Percentiles rank a stretch among this genome's conserved stretches.
phyloP scores from a whole-genome alignment of 208 protist genomes.

The Eutreptiella sp. region DNA sequence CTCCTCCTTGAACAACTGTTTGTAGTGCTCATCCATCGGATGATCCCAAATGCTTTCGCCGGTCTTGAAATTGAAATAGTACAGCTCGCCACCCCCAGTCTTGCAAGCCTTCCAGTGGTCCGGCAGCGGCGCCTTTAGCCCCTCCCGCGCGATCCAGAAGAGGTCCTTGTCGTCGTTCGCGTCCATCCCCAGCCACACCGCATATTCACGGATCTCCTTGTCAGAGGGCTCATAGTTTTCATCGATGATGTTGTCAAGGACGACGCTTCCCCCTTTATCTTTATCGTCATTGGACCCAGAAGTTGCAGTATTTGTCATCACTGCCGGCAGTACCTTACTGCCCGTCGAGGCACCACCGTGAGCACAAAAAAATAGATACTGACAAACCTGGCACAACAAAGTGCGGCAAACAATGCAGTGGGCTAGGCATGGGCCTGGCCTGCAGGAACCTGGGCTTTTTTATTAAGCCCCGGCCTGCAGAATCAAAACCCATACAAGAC shows the following conservation, averaged over 20 bases:
- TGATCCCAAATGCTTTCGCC: slow-evolving; percentile 89
- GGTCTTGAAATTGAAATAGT: slow-evolving; percentile 93
- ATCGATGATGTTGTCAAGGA: slow-evolving; percentile 73
- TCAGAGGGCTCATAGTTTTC: slow-evolving; percentile 77
- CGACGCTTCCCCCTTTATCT: too few relatives aligned
- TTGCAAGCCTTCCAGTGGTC: slow-evolving; percentile 86
- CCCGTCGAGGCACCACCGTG: too few relatives aligned
- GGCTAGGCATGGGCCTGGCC: too few relatives aligned
- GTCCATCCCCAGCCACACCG: slow-evolving; percentile 82
- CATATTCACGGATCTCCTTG: slow-evolving; percentile 81
- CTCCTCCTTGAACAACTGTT: slow-evolving; percentile 59
- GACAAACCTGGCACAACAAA: too few relatives aligned
- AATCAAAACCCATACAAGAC: too few relatives aligned
- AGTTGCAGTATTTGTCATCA: too few relatives aligned
- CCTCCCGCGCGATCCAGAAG: slow-evolving; percentile 81
- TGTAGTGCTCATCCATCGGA: slow-evolving; percentile 79
- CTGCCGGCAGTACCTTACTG: too few relatives aligned
- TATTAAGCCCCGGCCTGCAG: too few relatives aligned
- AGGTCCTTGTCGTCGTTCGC: slow-evolving; percentile 74
- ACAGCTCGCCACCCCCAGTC: slow-evolving; percentile 77
- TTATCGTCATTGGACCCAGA: too few relatives aligned
- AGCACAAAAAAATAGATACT: too few relatives aligned
- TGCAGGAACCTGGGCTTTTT: too few relatives aligned
- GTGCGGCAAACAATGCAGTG: too few relatives aligned
- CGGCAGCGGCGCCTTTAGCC: slow-evolving; percentile 83